phyloP scores from a whole-genome alignment of 2,329 filamentous ascomycete species.

The Cladosporium sp. region DNA sequence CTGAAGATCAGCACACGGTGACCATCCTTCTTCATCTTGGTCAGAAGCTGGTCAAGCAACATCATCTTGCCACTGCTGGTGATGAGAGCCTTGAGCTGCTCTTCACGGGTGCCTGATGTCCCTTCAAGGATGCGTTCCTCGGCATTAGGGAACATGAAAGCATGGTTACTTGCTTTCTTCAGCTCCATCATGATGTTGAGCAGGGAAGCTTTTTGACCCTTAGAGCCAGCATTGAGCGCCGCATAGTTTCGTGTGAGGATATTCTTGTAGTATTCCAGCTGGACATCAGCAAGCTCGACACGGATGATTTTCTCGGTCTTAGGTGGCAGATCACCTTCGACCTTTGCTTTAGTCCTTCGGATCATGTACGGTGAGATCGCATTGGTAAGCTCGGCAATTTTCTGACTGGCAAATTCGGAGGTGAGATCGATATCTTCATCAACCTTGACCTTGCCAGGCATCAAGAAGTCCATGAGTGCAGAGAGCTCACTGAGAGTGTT shows the following conservation, averaged over 20 bases:
- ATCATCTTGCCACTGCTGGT: conserved; percentile 99
- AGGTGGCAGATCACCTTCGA: conserved; percentile 90
- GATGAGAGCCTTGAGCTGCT: conserved; percentile 86
- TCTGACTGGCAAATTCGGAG: conserved; percentile 76
- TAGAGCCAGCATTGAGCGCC: conserved; percentile 83
- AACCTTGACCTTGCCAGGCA: conserved; percentile 87
- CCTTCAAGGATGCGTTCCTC: conserved; percentile 80
- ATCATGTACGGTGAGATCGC: conserved; percentile 92
- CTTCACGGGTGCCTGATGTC: conserved; percentile 70
- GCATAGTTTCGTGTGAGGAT: conserved; percentile 96
- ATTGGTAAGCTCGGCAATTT: conserved; percentile 78
- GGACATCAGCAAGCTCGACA: conserved; percentile 92
- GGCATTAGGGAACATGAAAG: conserved; percentile 93
- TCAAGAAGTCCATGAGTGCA: conserved; percentile 91
- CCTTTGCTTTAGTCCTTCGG: conserved; percentile 92
- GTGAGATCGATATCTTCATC: conserved; percentile 84
- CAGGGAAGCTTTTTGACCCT: conserved; percentile 88
- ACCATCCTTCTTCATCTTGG: conserved; percentile 87
- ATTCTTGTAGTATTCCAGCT: conserved; percentile 98
- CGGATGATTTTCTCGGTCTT: conserved; percentile 99
- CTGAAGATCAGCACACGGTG: conserved; percentile 98
- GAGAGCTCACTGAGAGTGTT: conserved; percentile 93
- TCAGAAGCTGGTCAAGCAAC: conserved; percentile 90
- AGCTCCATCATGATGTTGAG: conserved; percentile 99
- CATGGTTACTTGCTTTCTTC: conserved; percentile 98